Conservation (phyloP, 495 filamentous ascomycete genomes). For the Filosporella fistucella region DNA sequence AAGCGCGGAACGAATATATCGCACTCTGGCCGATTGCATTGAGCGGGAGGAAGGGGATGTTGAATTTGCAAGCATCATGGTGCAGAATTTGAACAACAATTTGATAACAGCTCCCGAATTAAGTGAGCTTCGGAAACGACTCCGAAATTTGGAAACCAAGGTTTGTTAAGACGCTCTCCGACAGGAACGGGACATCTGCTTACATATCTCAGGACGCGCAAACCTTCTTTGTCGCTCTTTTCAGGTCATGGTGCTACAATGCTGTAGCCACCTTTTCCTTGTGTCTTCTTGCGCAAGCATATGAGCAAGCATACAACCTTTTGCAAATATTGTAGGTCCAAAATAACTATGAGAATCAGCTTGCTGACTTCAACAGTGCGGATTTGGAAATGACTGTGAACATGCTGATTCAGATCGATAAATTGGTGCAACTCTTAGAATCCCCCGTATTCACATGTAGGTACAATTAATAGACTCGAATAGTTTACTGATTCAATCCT, state of each 20-base stretch:
- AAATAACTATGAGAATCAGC: not conserved
- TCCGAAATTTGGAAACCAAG: conserved; percentile 85
- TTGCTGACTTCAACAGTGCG: conserved; percentile 57
- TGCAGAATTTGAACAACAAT: conserved; percentile 98
- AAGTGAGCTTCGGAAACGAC: conserved; percentile 80
- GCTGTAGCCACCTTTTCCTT: conserved; percentile 96
- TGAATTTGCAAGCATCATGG: conserved; percentile 99
- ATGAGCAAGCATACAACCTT: conserved; percentile 96
- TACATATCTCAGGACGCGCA: conserved; percentile 69
- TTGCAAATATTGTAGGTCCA: conserved; percentile 86
- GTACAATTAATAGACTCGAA: not conserved
- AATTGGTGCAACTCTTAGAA: conserved; percentile 94
- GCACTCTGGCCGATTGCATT: conserved; percentile 91
- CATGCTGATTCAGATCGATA: conserved; percentile 98
- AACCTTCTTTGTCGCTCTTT: conserved; percentile 89
- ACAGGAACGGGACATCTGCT: conserved; percentile 2
- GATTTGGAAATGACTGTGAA: conserved; percentile 99
- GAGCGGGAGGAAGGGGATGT: conserved; percentile 98
- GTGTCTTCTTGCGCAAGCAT: conserved; percentile 93
- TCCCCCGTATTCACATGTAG: conserved; percentile 96
- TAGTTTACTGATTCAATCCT: not conserved
- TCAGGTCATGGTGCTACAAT: conserved; percentile 98
- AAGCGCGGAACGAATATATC: conserved; percentile 92
- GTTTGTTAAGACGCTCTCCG: conserved; percentile 32
- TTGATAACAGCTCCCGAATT: conserved; percentile 96